phyloP scores from a whole-genome alignment of 306 rosid genomes.

The Urtica urens region DNA sequence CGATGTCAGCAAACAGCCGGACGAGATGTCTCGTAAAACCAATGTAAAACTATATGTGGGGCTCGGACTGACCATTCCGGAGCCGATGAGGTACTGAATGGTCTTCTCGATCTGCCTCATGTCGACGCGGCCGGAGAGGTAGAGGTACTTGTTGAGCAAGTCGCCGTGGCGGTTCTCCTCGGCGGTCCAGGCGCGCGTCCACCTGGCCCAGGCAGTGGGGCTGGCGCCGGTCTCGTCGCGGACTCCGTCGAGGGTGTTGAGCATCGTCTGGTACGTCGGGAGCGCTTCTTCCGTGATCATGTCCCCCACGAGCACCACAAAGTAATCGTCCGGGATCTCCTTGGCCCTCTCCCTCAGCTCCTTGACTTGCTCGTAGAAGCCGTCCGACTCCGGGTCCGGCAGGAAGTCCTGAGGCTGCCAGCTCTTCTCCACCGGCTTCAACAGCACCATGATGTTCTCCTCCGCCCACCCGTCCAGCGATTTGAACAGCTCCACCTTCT shows the following conservation, averaged over 20 bases:
- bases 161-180: slow-evolving; percentile 55
- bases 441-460: slow-evolving; percentile 35
- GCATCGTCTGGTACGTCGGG: slow-evolving; percentile 53
- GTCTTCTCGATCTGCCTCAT: slow-evolving; percentile 49
- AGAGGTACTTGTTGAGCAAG: slow-evolving; percentile 45
- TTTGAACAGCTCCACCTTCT: slow-evolving; percentile 39
- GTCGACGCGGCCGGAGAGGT: slow-evolving; percentile 46
- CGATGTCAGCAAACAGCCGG: neutral
- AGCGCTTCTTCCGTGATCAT: slow-evolving; percentile 55
- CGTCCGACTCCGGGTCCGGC: slow-evolving; percentile 39
- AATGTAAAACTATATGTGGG: neutral
- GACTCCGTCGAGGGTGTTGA: slow-evolving; percentile 45
- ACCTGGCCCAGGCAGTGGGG: slow-evolving; percentile 37
- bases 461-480: slow-evolving; percentile 46
- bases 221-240: slow-evolving; percentile 51
- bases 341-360: slow-evolving; percentile 44
- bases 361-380: slow-evolving; percentile 43
- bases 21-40: neutral
- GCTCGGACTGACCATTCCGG: slow-evolving; percentile 46
- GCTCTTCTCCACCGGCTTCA: slow-evolving; percentile 44
- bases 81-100: slow-evolving; percentile 42
- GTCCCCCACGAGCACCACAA: slow-evolving; percentile 43
- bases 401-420: slow-evolving; percentile 58
- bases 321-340: slow-evolving; percentile 46
- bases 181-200: slow-evolving; percentile 54